Evolutionary conservation across 805 yeast genomes (phyloP).

Genomic region (Sugiyamaella americana): DNA sequence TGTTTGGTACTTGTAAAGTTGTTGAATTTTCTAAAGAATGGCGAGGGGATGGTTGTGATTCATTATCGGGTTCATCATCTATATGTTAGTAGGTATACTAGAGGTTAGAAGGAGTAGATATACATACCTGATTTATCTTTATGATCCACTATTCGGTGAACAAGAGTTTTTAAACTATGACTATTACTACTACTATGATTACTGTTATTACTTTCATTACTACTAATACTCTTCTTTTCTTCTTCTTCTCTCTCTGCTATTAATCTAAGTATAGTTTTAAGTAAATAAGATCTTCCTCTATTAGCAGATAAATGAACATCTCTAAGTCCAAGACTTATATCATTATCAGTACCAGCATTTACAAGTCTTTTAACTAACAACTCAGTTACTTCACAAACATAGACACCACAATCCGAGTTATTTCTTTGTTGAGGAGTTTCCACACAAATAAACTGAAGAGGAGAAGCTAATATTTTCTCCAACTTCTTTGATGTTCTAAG

Average conservation of each 20-base stretch:
- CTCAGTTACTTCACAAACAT: constrained; percentile 31
- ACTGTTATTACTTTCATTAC: too few relatives aligned
- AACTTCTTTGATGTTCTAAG: constrained; percentile 32
- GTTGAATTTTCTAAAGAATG: too few relatives aligned
- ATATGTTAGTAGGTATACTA: too few relatives aligned
- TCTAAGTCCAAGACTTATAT: constrained; percentile 13
- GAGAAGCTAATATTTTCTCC: constrained; percentile 24
- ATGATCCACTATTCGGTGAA: too few relatives aligned
- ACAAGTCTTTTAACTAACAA: constrained; percentile 23
- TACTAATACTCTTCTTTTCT: too few relatives aligned
- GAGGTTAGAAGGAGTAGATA: too few relatives aligned
- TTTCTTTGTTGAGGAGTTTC: constrained; percentile 45
- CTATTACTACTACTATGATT: too few relatives aligned
- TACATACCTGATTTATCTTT: too few relatives aligned
- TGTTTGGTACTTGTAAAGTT: too few relatives aligned
- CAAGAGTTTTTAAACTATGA: too few relatives aligned
- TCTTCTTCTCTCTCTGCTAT: constrained; percentile 1
- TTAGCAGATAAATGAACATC: constrained; percentile 24
- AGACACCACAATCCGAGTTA: constrained; percentile 46
- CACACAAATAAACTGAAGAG: constrained; percentile 27
- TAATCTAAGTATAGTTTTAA: constrained; percentile 13
- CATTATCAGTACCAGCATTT: constrained; percentile 12
- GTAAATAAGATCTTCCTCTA: constrained; percentile 30
- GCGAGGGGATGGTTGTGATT: too few relatives aligned
- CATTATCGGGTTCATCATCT: too few relatives aligned